These are phyloP conservation scores for Atkinsonella hypoxylon DNA, from an alignment of 2,329 filamentous ascomycete genomes.

Conservation along the genomic window DNA sequence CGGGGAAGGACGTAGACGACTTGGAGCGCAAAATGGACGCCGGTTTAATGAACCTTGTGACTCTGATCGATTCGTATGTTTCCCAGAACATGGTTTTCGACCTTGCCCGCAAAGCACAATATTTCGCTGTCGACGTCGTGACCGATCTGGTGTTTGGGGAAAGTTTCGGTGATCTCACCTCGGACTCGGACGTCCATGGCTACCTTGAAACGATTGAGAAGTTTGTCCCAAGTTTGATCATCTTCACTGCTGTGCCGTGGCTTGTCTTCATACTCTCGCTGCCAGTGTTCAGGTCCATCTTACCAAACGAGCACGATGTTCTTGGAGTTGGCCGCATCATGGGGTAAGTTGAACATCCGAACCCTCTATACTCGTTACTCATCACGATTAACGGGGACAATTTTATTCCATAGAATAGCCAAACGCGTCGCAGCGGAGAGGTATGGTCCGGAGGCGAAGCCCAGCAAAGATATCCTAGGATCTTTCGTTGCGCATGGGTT, in stretches of 20 bases:
- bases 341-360: conserved; percentile 23
- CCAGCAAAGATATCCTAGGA: conserved; percentile 39
- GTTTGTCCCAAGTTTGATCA: conserved; percentile 12
- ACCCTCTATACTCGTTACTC: neutral
- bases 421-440: conserved; percentile 33
- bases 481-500: conserved; percentile 29
- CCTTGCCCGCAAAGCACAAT: conserved; percentile 34
- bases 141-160: conserved; percentile 39
- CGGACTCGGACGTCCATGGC: conserved; percentile 34
- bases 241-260: conserved; percentile 11
- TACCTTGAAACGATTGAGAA: conserved; percentile 31
- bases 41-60: conserved; percentile 7
- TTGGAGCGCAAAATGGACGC: conserved; percentile 27
- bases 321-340: conserved; percentile 30
- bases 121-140: conserved; percentile 45
- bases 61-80: conserved; percentile 9
- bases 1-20: conserved; percentile 35
- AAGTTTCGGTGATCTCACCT: conserved; percentile 35
- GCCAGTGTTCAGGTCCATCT: conserved; percentile 26
- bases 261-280: conserved; percentile 24
- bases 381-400: neutral
- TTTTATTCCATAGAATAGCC: conserved; percentile 22
- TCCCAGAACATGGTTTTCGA: conserved; percentile 7
- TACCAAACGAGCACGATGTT: conserved; percentile 27
- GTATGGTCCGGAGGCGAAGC: conserved; percentile 29